These are phyloP conservation scores for Piper betle DNA, from an alignment of 164 flowering plant genomes.

Conservation along the genomic window DNA sequence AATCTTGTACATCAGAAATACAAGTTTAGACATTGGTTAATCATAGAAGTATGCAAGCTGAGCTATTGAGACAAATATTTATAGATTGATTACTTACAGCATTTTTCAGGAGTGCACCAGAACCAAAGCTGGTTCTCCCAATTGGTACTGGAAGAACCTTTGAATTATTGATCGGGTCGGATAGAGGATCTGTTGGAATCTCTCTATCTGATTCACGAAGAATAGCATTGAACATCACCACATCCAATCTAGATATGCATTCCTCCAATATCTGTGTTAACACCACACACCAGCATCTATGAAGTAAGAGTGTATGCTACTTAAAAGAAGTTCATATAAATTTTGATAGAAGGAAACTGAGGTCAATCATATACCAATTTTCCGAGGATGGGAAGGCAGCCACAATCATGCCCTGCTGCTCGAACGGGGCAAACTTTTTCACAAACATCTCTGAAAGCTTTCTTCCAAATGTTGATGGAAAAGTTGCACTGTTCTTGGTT, in stretches of 20 bases:
- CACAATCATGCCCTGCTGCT: conserved; percentile 86
- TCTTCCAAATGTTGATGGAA: conserved; percentile 76
- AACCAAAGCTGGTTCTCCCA: conserved; percentile 82
- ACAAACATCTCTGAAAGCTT: conserved; percentile 77
- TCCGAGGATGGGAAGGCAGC: conserved; percentile 63
- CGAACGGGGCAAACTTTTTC: conserved; percentile 87
- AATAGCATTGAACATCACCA: conserved; percentile 96
- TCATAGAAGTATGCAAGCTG: background rate
- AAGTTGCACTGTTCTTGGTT: conserved; percentile 50
- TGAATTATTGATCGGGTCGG: conserved; percentile 77
- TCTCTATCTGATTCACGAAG: conserved; percentile 84
- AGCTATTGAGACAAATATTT: background rate
- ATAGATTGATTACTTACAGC: conserved; percentile 36
- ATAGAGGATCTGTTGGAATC: conserved; percentile 90
- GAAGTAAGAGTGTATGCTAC: background rate
- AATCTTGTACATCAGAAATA: conserved; percentile 25
- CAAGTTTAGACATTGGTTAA: background rate
- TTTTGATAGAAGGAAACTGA: background rate
- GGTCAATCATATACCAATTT: conserved; percentile 34
- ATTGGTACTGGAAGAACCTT: conserved; percentile 81
- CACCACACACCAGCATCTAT: background rate
- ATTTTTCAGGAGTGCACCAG: conserved; percentile 90
- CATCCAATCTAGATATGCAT: conserved; percentile 70
- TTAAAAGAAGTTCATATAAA: background rate
- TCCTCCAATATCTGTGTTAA: conserved; percentile 83